Evolutionary conservation across 129 eudicot species (phyloP), one percentile per base, ranked within the genome.

Genomic region (Flaveria sonorensis): DNA sequence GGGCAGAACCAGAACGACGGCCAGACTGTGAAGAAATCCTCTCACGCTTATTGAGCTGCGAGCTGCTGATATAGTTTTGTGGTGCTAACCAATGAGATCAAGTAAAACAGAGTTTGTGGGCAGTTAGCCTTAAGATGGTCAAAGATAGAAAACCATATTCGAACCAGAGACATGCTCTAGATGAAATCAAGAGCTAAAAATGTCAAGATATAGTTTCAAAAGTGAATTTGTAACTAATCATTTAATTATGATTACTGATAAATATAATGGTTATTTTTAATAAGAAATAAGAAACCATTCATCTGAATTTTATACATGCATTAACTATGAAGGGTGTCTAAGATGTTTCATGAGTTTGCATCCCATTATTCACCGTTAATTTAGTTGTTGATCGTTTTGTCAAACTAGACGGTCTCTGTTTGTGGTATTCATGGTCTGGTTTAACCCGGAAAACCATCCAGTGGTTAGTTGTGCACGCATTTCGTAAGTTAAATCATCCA

Each of bases 261-360:
- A n/a, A 18, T 39, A 39, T 32, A 30, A 32, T 36, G 45, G 11
- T 64, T 18, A 30, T 18, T 40, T 20, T 6, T 61, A 26, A 36
- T 36, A 36, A 36, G 40, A 36, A 57, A 57, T 23, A 24, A 61
- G 18, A 61, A 61, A 28, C 68, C 42, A 61, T 61, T 36, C 40
- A 36, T 36, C 40, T 36, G 40, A 36, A 5, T 36, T 36, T 36
- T 36, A 36, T 36, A 36, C 40, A 36, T 36, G 40, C 40, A 36
- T 36, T 5, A 36, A 45, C 14, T 8, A 2, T 45, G 11, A 12
- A 45, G 48, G 97, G 97, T 24, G 92, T 93, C 36, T 90, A 93
- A 87, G 92, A 89, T 82, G 71, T 91, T 39, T 84, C 96, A 68
- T 93, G 98, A 97, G n/a, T 88, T 93, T 7, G 97, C 90, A 56